Evolutionary conservation across 805 yeast species (phyloP).

Genomic region (Saccharomyces jurei): DNA sequence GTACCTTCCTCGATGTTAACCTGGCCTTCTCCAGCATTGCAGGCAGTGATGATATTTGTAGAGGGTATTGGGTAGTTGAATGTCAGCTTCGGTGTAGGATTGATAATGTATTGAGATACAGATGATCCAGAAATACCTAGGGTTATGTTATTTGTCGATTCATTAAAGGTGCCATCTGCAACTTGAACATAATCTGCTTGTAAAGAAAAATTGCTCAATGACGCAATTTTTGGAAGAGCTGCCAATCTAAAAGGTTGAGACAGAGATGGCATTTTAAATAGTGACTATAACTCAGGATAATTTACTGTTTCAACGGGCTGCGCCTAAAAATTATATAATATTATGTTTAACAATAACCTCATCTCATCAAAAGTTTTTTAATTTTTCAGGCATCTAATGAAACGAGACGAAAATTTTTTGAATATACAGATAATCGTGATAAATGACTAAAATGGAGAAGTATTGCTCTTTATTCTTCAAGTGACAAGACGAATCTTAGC

Average conservation of each 20-base stretch:
- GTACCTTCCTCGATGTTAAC: background rate
- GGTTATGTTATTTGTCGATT: slow-evolving; percentile 24
- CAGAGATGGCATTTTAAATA: slow-evolving; percentile 22
- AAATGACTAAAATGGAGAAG: background rate
- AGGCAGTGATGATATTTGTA: slow-evolving; percentile 28
- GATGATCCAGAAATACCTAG: slow-evolving; percentile 31
- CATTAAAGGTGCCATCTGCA: slow-evolving; percentile 15
- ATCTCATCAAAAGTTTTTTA: background rate
- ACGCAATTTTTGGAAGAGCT: slow-evolving; percentile 26
- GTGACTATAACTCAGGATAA: background rate
- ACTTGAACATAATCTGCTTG: slow-evolving; percentile 22
- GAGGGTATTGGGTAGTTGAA: slow-evolving; percentile 29
- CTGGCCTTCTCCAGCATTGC: slow-evolving; percentile 16
- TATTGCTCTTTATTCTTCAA: background rate
- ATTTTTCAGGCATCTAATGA: background rate
- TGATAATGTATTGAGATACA: slow-evolving; percentile 28
- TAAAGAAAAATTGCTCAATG: slow-evolving; percentile 19
- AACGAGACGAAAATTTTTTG: background rate
- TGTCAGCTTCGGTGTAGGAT: slow-evolving; percentile 31
- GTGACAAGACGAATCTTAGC: background rate
- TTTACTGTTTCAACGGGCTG: background rate
- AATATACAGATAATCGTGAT: background rate
- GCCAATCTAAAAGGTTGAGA: slow-evolving; percentile 31
- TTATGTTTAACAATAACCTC: background rate
- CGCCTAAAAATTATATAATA: background rate